A percentile compares a stretch with the other conserved stretches of the same genome.
Evolutionary conservation across 805 yeast species (phyloP).

Genomic region (Pichia ethanolica): DNA sequence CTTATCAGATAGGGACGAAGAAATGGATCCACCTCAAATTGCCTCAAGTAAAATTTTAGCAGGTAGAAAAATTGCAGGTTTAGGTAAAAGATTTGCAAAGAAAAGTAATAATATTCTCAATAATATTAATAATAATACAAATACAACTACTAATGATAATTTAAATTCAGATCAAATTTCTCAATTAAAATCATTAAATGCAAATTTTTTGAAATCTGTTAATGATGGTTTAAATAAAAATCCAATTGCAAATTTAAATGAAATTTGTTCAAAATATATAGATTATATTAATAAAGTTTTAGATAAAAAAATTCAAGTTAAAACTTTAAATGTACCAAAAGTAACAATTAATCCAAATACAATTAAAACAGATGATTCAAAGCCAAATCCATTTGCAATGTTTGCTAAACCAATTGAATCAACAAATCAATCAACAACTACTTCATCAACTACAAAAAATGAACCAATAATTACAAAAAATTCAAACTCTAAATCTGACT

Average conservation of each 20-base stretch:
- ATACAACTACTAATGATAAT: background rate
- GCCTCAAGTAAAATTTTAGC: conserved; percentile 63
- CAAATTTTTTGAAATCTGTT: conserved; percentile 46
- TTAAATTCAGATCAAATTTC: conserved; percentile 29
- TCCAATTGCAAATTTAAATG: conserved; percentile 48
- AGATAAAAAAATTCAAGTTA: conserved; percentile 19
- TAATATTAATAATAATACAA: background rate
- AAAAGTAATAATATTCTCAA: too few species aligned
- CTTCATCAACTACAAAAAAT: background rate
- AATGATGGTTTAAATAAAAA: conserved; percentile 33
- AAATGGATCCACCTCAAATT: conserved; percentile 25
- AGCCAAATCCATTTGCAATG: conserved; percentile 12
- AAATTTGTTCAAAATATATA: conserved; percentile 51
- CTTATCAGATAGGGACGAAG: conserved; percentile 32
- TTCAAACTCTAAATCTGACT: background rate
- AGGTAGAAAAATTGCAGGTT: conserved; percentile 52
- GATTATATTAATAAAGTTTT: conserved; percentile 40
- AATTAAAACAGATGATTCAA: conserved; percentile 6
- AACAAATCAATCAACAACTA: background rate
- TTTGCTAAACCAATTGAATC: conserved; percentile 4
- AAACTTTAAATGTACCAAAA: conserved; percentile 17
- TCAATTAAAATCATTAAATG: conserved; percentile 59
- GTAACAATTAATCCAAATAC: conserved; percentile 16
- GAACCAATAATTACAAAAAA: background rate
- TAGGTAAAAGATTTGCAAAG: conserved; percentile 9